These are phyloP conservation scores for Pseudocohnilembus persalinus DNA, from an alignment of 169 alveolate species.

Conservation along the genomic window DNA sequence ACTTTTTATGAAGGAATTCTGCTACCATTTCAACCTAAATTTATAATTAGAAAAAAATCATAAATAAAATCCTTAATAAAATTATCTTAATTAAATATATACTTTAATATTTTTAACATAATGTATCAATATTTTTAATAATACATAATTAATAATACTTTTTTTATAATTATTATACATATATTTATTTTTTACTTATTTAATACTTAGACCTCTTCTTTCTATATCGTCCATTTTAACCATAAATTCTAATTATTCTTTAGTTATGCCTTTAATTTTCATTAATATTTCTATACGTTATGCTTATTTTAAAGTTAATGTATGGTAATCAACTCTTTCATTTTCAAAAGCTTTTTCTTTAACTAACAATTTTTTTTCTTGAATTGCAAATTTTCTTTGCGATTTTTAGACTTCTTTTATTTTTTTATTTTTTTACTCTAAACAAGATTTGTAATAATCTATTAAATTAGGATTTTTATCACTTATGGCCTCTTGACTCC, in stretches of 20 bases:
- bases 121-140: too few relatives aligned
- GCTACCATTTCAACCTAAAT: background rate
- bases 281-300: background rate
- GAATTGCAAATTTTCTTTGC: conserved; percentile 10
- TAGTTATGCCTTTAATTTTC: background rate
- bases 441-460: conserved; percentile 7
- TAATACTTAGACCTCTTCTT: background rate
- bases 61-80: too few relatives aligned
- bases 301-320: background rate
- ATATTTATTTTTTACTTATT: background rate
- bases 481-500: conserved; percentile 18
- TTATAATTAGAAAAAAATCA: too few relatives aligned
- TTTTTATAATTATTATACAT: too few relatives aligned
- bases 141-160: too few relatives aligned
- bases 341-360: conserved; percentile 32
- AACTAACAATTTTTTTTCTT: conserved; percentile 20
- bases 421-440: conserved; percentile 6
- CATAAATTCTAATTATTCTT: background rate
- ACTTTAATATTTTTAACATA: too few relatives aligned
- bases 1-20: background rate
- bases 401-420: conserved; percentile 8
- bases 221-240: background rate
- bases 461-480: conserved; percentile 27
- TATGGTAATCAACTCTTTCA: conserved; percentile 15
- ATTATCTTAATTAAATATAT: too few relatives aligned